A percentile compares a stretch with the other conserved stretches of the same genome.
Evolutionary conservation across 768 basidiomycete genomes (phyloP).

Genomic region (Macrocybe gigantea): DNA sequence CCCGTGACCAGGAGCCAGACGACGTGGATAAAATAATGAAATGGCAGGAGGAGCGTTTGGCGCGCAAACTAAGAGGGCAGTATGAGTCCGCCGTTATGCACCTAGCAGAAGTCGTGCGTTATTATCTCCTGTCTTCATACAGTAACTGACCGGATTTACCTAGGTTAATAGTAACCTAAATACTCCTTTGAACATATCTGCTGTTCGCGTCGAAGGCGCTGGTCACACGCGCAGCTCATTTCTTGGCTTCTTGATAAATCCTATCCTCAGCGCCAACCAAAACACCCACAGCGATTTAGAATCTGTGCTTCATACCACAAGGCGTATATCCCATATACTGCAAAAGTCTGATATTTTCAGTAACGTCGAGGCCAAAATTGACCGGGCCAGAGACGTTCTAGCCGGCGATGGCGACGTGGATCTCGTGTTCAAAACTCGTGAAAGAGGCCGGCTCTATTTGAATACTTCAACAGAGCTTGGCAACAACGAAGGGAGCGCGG

Average conservation of each 20-base stretch:
- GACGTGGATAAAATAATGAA: constrained; percentile 52
- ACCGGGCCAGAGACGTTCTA: constrained; percentile 46
- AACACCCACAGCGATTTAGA: constrained; percentile 39
- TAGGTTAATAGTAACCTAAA: constrained; percentile 68
- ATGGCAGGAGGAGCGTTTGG: constrained; percentile 75
- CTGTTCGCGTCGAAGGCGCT: constrained; percentile 81
- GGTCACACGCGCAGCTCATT: constrained; percentile 71
- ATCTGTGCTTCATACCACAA: constrained; percentile 63
- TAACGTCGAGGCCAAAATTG: constrained; percentile 57
- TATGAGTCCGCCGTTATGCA: constrained; percentile 67
- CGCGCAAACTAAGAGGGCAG: constrained; percentile 63
- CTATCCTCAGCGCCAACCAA: constrained; percentile 33
- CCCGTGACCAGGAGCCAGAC: constrained; percentile 52
- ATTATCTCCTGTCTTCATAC: neutral
- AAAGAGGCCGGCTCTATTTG: constrained; percentile 70
- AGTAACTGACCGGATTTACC: neutral
- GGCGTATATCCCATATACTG: constrained; percentile 60
- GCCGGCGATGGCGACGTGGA: constrained; percentile 65
- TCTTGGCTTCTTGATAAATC: constrained; percentile 71
- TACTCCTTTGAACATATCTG: constrained; percentile 60
- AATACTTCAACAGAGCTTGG: constrained; percentile 89
- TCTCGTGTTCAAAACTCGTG: constrained; percentile 70
- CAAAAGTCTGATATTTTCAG: constrained; percentile 75
- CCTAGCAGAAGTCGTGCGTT: constrained; percentile 41
- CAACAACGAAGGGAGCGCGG: constrained; percentile 90